Conservation (phyloP, 306 rosid genomes). For the Hippophae gyantsensis region DNA sequence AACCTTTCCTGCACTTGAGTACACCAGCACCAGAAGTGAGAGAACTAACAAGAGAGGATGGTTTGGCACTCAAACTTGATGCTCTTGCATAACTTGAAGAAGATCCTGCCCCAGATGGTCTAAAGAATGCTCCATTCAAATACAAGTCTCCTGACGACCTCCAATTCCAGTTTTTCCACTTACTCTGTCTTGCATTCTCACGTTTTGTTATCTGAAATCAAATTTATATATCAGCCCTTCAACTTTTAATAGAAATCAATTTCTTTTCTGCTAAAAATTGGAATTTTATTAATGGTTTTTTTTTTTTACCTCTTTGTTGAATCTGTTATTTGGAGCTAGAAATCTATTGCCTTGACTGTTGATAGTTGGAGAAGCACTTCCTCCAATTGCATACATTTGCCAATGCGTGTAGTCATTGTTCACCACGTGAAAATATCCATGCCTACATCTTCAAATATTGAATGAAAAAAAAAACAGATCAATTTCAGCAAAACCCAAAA, state of each 20-base stretch:
- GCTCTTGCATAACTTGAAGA: constrained; percentile 79
- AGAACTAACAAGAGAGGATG: constrained; percentile 52
- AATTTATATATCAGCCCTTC: neutral
- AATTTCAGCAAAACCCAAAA: neutral
- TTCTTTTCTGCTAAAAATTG: no score
- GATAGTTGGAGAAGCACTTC: constrained; percentile 84
- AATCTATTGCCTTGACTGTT: constrained; percentile 92
- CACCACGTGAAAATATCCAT: constrained; percentile 94
- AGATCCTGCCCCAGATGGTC: constrained; percentile 56
- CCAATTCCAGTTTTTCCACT: constrained; percentile 95
- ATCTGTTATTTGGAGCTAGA: constrained; percentile 50
- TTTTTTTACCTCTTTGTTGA: constrained; percentile 56
- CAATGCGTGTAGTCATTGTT: constrained; percentile 90
- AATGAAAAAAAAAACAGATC: neutral
- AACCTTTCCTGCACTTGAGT: constrained; percentile 55
- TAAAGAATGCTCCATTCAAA: constrained; percentile 82
- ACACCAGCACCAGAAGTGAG: constrained; percentile 69
- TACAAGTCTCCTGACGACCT: constrained; percentile 66
- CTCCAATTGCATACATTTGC: constrained; percentile 89
- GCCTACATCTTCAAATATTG: constrained; percentile 61
- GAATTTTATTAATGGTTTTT: no score
- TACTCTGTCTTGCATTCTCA: constrained; percentile 38
- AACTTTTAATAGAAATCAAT: neutral
- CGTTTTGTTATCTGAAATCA: constrained; percentile 53
- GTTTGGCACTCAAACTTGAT: constrained; percentile 69